phyloP scores from a whole-genome alignment of 2,329 filamentous ascomycete genomes.

The Paraphoma sp. region DNA sequence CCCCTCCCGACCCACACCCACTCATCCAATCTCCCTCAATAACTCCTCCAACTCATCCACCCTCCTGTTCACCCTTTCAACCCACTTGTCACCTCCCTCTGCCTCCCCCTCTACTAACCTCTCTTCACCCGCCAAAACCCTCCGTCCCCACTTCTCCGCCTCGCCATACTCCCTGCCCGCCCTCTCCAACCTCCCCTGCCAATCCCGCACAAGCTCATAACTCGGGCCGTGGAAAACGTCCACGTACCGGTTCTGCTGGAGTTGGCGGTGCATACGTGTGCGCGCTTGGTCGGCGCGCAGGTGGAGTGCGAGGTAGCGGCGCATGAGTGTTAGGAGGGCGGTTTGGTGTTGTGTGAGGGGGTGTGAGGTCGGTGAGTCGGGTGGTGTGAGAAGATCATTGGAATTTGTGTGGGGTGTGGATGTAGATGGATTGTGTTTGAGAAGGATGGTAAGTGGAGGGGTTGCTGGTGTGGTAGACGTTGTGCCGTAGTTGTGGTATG shows the following conservation, averaged over 20 bases:
- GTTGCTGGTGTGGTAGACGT: neutral
- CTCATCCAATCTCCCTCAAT: neutral
- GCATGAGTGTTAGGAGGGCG: neutral
- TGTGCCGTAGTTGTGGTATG: neutral
- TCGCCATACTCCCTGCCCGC: neutral
- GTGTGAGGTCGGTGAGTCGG: neutral
- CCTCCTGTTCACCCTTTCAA: neutral
- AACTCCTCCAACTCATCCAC: neutral
- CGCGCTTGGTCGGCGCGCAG: slow-evolving; percentile 3
- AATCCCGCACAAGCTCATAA: neutral
- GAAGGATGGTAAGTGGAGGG: no score
- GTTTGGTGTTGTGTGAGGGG: neutral
- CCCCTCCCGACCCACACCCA: no score
- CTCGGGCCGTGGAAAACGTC: slow-evolving; percentile 1
- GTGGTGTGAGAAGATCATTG: slow-evolving; percentile 1
- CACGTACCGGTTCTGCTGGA: slow-evolving; percentile 4
- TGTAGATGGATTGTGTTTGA: no score
- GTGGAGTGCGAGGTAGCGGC: neutral
- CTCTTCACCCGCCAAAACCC: neutral
- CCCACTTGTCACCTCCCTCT: no score
- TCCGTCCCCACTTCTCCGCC: neutral
- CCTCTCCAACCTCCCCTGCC: neutral
- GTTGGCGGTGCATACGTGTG: neutral
- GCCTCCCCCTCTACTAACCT: neutral
- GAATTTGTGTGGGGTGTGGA: no score